phyloP scores from a whole-genome alignment of 2,329 filamentous ascomycete species.

The Eurotiales sp. region DNA sequence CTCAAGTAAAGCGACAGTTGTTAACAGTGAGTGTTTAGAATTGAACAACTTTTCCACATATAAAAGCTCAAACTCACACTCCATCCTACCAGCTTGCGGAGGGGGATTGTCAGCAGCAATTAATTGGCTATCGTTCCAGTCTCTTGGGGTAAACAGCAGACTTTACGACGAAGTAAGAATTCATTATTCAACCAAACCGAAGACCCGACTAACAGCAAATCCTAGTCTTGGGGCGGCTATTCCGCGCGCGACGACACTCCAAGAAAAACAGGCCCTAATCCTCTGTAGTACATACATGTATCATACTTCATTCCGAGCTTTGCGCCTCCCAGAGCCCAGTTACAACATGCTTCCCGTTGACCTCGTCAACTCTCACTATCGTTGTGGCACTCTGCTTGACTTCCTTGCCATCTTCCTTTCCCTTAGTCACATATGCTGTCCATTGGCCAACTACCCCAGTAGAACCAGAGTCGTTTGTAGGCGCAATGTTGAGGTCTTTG shows the following conservation, averaged over 20 bases:
- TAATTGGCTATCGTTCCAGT: not conserved
- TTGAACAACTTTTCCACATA: not conserved
- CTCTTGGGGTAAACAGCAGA: not conserved
- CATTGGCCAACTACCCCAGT: conserved; percentile 1
- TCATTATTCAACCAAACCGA: not conserved
- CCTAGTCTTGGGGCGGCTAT: conserved; percentile 1
- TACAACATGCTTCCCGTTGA: not conserved
- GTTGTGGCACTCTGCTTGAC: conserved; percentile 3
- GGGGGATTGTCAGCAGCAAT: not conserved
- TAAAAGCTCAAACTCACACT: not conserved
- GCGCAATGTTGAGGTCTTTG: not conserved
- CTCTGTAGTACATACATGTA: not conserved
- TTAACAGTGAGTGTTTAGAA: not conserved
- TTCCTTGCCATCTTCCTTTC: not conserved
- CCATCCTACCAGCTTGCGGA: not conserved
- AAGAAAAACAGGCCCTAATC: not conserved
- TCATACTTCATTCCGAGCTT: not conserved
- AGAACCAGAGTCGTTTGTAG: not conserved
- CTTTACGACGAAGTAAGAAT: not conserved
- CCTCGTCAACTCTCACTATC: conserved; percentile 1
- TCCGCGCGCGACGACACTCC: not conserved
- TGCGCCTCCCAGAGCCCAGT: conserved; percentile 1
- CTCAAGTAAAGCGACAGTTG: not conserved
- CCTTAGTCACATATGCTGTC: conserved; percentile 1
- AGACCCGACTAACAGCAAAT: not conserved